Base-by-base conservation (phyloP, 176 grass and related monocot species). In the Elaeis guineensis region DNA sequence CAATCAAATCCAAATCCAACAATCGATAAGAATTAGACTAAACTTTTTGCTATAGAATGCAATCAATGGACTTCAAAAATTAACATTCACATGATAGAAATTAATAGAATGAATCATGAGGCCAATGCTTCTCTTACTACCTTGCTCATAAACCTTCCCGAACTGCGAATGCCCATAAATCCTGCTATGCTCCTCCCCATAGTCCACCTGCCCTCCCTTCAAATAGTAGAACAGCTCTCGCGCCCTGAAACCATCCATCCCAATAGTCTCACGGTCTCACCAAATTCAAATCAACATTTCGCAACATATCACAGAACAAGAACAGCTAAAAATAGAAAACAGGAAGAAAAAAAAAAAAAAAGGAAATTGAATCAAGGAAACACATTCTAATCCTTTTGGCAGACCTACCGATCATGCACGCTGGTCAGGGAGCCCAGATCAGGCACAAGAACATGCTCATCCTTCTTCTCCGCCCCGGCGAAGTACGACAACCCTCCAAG, bases 391-490 rank as follows among this genome's bases (percentile, higher is more conserved):
- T 30, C 28, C 28, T 6, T 30, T 6, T 30, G 28, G 5, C 28
- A 30, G 5, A 6, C 28, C 17, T 55, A 90, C 86, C 86, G 70
- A 61, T 95, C 90, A 60, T 95, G 79, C 23, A 95, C 50, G 66
- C 90, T 95, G 5, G 85, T 89, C 11, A 95, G 66, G 21, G 90
- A 81, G 6, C 90, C 90, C 60, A 95, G 62, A 22, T 95, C 90
- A 16, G 90, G 90, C 25, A 89, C 85, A 15, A 95, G 82, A 57
- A 95, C 90, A 26, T 72, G 80, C 17, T 74, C 74, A 64, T 89
- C 90, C 72, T 95, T 95, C 82, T 83, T 70, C 90, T 95, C 90
- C 2, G 90, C 90, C 16, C 90, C 90, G 17, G 90, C 90, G 69
- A 95, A 95, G 71, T 95, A 95, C 1, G 90, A 95, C 22, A 95